Percentiles rank a stretch among this genome's conserved stretches.
Evolutionary conservation across 1,284 basidiomycete species (phyloP).

Genomic region (Irpex lacteus): DNA sequence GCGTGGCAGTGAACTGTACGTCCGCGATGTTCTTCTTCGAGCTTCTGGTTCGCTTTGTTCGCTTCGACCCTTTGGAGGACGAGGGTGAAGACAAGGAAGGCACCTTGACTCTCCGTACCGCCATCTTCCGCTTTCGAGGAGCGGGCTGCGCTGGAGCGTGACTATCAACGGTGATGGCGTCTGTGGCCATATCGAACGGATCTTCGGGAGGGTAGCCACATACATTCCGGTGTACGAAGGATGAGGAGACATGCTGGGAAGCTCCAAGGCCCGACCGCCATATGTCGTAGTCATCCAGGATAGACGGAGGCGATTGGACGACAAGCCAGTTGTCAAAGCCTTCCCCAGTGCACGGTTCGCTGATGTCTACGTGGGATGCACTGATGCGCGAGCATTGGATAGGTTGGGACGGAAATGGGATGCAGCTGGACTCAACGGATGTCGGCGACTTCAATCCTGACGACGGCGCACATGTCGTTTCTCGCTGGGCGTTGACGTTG

Average conservation of each 20-base stretch:
- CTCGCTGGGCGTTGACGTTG: slow-evolving; percentile 23
- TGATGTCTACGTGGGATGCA: not conserved
- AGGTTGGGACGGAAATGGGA: slow-evolving; percentile 29
- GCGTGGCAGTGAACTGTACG: slow-evolving; percentile 36
- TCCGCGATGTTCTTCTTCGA: slow-evolving; percentile 35
- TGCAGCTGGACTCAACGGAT: slow-evolving; percentile 12
- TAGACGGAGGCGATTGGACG: not conserved
- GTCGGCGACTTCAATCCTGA: not conserved
- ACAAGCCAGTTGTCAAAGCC: not conserved
- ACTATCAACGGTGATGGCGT: not conserved
- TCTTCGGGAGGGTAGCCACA: not conserved
- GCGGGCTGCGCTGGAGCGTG: not conserved
- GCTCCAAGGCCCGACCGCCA: not conserved
- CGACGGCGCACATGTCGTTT: not conserved
- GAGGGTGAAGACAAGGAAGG: slow-evolving; percentile 17
- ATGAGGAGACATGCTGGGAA: slow-evolving; percentile 17
- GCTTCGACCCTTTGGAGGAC: slow-evolving; percentile 9
- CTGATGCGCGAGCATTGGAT: slow-evolving; percentile 19
- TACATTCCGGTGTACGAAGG: slow-evolving; percentile 20
- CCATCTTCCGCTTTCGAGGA: slow-evolving; percentile 13
- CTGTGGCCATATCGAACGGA: not conserved
- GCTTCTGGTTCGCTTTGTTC: slow-evolving; percentile 32
- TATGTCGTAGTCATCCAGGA: not conserved
- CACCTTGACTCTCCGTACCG: slow-evolving; percentile 17
- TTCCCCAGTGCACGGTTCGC: not conserved